Conservation (phyloP, 108 stramenopile species). For the Fragilaria radians region DNA sequence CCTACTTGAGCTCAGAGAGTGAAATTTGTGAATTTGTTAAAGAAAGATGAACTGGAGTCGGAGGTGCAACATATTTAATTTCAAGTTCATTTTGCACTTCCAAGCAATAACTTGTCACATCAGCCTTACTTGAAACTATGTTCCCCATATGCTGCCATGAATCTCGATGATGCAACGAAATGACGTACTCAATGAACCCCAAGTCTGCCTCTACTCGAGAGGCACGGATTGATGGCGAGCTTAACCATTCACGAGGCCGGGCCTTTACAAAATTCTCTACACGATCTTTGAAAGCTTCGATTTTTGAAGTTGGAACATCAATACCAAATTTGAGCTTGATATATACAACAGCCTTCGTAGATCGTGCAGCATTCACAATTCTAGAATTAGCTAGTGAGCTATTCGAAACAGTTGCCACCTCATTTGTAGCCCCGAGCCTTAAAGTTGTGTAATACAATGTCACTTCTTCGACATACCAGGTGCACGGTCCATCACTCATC, state of each 20-base stretch:
- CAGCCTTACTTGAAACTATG: slow-evolving; percentile 54
- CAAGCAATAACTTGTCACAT: slow-evolving; percentile 48
- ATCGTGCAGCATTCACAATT: slow-evolving; percentile 67
- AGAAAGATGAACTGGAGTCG: slow-evolving; percentile 2
- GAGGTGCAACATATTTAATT: slow-evolving; percentile 47
- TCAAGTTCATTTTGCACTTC: slow-evolving; percentile 57
- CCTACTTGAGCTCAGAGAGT: too few species aligned
- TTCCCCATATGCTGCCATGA: slow-evolving; percentile 38
- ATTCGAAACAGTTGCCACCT: slow-evolving; percentile 53
- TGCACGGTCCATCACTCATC: slow-evolving; percentile 25
- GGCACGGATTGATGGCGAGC: slow-evolving; percentile 40
- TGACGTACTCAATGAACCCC: slow-evolving; percentile 49
- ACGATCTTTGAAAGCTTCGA: slow-evolving; percentile 41
- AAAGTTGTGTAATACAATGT: slow-evolving; percentile 57
- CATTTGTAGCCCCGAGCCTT: slow-evolving; percentile 52
- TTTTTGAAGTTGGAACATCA: slow-evolving; percentile 31
- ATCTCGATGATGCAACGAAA: slow-evolving; percentile 40
- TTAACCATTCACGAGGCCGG: slow-evolving; percentile 54
- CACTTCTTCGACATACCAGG: slow-evolving; percentile 60
- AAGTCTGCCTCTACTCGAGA: slow-evolving; percentile 49
- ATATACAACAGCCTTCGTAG: slow-evolving; percentile 43
- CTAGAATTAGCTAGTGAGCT: slow-evolving; percentile 44
- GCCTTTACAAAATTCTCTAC: slow-evolving; percentile 61
- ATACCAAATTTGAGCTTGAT: slow-evolving; percentile 54
- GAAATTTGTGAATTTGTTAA: too few species aligned